phyloP scores from a whole-genome alignment of 192 early-diverging fungal genomes.

The Backusella circina region DNA sequence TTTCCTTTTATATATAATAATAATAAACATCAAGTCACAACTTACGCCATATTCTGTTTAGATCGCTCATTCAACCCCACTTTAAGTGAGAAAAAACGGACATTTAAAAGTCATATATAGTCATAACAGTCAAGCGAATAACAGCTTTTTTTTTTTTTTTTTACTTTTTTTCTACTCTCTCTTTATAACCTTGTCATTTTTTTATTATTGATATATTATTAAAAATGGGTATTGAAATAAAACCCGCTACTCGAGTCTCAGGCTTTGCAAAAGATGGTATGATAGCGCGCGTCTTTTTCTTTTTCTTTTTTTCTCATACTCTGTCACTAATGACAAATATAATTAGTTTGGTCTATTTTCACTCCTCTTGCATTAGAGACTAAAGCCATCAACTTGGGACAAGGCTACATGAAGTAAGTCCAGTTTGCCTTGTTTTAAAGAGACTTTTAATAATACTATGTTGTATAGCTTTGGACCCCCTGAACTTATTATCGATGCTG shows the following conservation, averaged over 20 bases:
- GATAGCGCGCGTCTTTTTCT: background rate
- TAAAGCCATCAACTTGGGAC: constrained; percentile 90
- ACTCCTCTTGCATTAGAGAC: constrained; percentile 80
- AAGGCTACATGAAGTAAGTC: constrained; percentile 74
- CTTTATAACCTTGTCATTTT: constrained; percentile 1
- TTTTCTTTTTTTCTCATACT: background rate
- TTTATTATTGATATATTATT: background rate
- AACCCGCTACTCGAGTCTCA: constrained; percentile 42
- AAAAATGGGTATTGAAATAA: background rate
- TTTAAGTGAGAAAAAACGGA: background rate
- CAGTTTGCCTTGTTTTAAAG: background rate
- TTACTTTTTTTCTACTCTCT: background rate
- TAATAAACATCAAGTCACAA: constrained; percentile 4
- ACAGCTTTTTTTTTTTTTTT: background rate
- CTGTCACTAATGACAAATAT: background rate
- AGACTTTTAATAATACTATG: background rate
- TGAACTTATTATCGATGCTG: constrained; percentile 80
- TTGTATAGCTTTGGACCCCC: constrained; percentile 76
- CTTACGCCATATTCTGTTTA: background rate
- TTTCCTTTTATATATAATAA: background rate
- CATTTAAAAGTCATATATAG: background rate
- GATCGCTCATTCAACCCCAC: background rate
- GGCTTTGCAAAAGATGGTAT: constrained; percentile 56
- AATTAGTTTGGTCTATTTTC: constrained; percentile 78
- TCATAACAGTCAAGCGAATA: background rate